Conservation (phyloP, 2,329 filamentous ascomycete species). For the Parafenestella ontariensis region DNA sequence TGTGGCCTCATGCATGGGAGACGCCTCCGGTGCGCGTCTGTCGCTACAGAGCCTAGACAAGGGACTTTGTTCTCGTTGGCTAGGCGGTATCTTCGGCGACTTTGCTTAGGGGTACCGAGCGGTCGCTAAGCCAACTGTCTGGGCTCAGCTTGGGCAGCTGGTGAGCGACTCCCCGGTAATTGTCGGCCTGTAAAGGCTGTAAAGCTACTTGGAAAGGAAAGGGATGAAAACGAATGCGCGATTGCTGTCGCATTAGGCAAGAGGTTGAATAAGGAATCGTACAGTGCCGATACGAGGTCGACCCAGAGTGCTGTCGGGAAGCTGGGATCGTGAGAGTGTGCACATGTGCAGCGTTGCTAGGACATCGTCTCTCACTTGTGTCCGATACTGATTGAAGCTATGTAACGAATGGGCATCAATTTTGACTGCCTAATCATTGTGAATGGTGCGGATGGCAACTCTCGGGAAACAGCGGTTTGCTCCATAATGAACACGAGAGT, state of each 20-base stretch:
- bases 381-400: neutral
- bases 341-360: neutral
- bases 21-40: neutral
- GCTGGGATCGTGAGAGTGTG: neutral
- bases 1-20: neutral
- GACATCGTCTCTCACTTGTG: neutral
- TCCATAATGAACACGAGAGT: neutral
- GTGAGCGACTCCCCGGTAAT: constrained; percentile 1
- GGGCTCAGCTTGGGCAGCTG: neutral
- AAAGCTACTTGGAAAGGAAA: neutral
- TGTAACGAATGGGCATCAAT: neutral
- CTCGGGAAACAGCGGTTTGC: neutral
- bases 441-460: neutral
- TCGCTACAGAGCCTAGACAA: neutral
- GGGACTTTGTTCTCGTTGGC: neutral
- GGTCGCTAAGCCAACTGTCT: neutral
- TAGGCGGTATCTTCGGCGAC: neutral
- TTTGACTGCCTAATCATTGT: neutral
- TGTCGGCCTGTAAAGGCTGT: constrained; percentile 1
- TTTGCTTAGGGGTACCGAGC: neutral
- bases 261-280: neutral
- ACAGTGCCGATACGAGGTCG: neutral
- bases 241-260: neutral
- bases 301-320: neutral
- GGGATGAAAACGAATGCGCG: neutral